Base-by-base conservation (phyloP, 179 eudicot species). In the Gypsophila paniculata region DNA sequence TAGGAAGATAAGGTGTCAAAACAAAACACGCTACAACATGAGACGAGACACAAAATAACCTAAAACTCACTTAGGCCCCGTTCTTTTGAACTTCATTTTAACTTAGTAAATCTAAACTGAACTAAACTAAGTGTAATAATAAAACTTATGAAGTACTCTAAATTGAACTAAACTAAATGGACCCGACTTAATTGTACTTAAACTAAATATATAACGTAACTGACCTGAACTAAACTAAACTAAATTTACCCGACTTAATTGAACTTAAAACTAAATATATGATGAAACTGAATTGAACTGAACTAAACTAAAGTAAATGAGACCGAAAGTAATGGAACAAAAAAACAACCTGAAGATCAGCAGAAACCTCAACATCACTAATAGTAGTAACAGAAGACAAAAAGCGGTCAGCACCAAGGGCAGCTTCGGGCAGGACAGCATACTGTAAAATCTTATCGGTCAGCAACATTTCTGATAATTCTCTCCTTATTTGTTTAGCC, bases 351-450 rank as follows among this genome's bases (percentile, higher is more conserved):
- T 89, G 99, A 79, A 94, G 90, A 76, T 94, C 99, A 69, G 88
- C 67, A 5, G 99, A 91, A 38, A 94, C 82, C 72, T 89, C 90
- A 26, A 94, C 99, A 36, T 94, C 99, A 65, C 88, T 89, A 65
- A 94, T 87, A 63, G 99, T 93, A 75, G 97, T 89, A 57, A 93
- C 84, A 71, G 96, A 85, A 46, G 98, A 93, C 11, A 93, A 77
- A 71, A 88, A 94, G 25, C 87, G 93, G 82, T 94, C 99, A 73
- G 99, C 99, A 17, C 99, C 99, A 18, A 94, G 87, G 66, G 96
- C 96, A 70, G 94, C 89, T 78, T 94, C 99, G n/a, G 99, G 99
- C 61, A 91, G 82, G 32, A 94, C 80, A 42, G 99, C 97, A 38
- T 69, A 77, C 82, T 91, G 97, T 61, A 94, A 76, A 58, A 79